Base-by-base conservation (phyloP, 371 early-diverging fungal genomes). In the Haplosporangium sp. region DNA sequence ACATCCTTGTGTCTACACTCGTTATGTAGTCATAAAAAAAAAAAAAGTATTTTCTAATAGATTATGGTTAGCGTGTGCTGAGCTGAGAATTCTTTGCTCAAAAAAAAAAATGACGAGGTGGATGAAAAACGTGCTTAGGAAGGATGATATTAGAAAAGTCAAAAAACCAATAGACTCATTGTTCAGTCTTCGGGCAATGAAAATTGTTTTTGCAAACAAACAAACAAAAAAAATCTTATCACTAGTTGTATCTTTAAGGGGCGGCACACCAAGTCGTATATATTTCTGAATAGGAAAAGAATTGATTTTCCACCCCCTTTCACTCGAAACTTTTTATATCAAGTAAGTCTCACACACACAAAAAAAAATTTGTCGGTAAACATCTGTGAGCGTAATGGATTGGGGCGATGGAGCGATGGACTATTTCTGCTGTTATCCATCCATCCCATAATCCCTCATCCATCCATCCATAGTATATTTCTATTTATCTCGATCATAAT, bases 301-400 rank as follows among this genome's bases (percentile, higher is more conserved):
- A 19, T 9, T 45, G 48, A 55, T 19, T 66, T 63, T 67, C 55
- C 67, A 66, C 63, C 76, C 74, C 70, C 45, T 76, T 71, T 63
- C 63, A 62, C 71, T 71, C 52, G 70, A 71, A 71, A 66, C 66
- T 57, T 74, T 67, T 66, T 70, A 59, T 37, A 76, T 27, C 75
- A 76, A 76, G 76, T 76, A 76, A 76, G 76, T 76, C 67, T 74
- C 37, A 35, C 37, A 56, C 19, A 60, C 27, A 27, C n/a, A 39
- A 64, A 74, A 64, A 74, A 61, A 42, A 66, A 61, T 66, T 61
- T 34, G 4, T 45, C 64, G 13, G 4, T 20, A n/a, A 37, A 40
- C 34, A 61, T 13, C 60, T 38, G 34, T 35, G 15, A 7, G 64
- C 61, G 20, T 9, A 8, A 6, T 44, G 9, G 44, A n/a, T 5